phyloP scores from a whole-genome alignment of 805 yeast species.

The Teunomyces pallodes region DNA sequence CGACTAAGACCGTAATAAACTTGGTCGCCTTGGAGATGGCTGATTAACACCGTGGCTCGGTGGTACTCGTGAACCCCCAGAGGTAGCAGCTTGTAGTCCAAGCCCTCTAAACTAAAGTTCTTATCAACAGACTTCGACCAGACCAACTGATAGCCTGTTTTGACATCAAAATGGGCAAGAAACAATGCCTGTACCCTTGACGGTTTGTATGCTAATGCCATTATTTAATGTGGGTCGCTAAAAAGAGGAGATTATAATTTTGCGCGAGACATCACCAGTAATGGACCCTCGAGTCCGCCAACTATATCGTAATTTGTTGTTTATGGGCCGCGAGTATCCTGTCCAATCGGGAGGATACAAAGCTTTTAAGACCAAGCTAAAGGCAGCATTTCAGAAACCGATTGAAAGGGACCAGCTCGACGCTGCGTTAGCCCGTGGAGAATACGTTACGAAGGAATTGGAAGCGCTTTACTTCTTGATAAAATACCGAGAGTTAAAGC shows the following conservation, averaged over 20 bases:
- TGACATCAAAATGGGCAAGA: conserved; percentile 34
- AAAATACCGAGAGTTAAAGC: conserved; percentile 30
- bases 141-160: conserved; percentile 34
- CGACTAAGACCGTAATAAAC: conserved; percentile 36
- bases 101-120: conserved; percentile 25
- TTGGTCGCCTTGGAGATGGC: conserved; percentile 22
- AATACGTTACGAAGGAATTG: conserved; percentile 28
- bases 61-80: conserved; percentile 39
- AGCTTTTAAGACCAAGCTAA: conserved; percentile 19
- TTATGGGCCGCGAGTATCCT: conserved; percentile 38
- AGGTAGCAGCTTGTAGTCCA: conserved; percentile 40
- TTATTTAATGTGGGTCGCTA: background rate
- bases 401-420: conserved; percentile 15
- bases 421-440: conserved; percentile 27
- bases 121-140: conserved; percentile 29
- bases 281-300: conserved; percentile 25
- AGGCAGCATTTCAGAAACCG: conserved; percentile 18
- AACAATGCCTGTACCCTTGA: conserved; percentile 33
- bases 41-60: conserved; percentile 28
- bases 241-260: no score
- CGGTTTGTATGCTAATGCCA: conserved; percentile 5
- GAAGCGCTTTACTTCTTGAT: conserved; percentile 31
- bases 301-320: conserved; percentile 26
- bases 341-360: conserved; percentile 26
- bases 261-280: background rate